Base-by-base conservation (phyloP, 805 yeast genomes). In the Clavispora asparagi region DNA sequence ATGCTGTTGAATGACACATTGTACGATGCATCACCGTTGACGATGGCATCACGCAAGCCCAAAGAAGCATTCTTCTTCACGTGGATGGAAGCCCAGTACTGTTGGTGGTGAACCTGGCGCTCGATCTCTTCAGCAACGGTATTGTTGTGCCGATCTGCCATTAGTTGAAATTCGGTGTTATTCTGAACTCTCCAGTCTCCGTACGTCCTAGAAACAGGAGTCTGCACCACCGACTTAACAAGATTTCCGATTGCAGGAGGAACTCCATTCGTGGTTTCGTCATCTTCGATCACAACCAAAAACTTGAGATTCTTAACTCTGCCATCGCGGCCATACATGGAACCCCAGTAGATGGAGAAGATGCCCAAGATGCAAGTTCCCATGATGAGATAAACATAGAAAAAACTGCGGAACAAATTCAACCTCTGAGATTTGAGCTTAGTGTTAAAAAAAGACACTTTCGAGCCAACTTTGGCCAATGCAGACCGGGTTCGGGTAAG, bases 1-100 rank as follows among this genome's bases (percentile, higher is more conserved):
- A 80, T 62, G 35, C 65, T 47, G 44, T 53, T 57, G 42, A 56
- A 53, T 7, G 68, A 47, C 9, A 73, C 54, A 43, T 60, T 56
- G 43, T 71, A 61, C 7, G 55, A 44, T 9, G 64, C 30, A 48
- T 70, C 60, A 1, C 71, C 73, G 13, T 48, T 45, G 28, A 54
- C 49, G n/a, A 82, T 61, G 3, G 81, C 81, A 17, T 64, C 53
- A 25, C 57, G 49, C 19, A 71, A 59, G 32, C 67, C 58, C 23
- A 54, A 54, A 5, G 81, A 70, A 0, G 85, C 79, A 54, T 78
- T 74, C 12, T 71, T 62, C 17, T 60, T 55, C 30, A 85, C 77
- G 50, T 79, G 77, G 31, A 83, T 64, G 0, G 84, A 77, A 23
- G 77, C 74, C 94, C 92, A 86, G 55, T 73, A 83, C 14, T 74